Conservation (phyloP, 2,329 filamentous ascomycete species). For the Leptographium radiaticola region DNA sequence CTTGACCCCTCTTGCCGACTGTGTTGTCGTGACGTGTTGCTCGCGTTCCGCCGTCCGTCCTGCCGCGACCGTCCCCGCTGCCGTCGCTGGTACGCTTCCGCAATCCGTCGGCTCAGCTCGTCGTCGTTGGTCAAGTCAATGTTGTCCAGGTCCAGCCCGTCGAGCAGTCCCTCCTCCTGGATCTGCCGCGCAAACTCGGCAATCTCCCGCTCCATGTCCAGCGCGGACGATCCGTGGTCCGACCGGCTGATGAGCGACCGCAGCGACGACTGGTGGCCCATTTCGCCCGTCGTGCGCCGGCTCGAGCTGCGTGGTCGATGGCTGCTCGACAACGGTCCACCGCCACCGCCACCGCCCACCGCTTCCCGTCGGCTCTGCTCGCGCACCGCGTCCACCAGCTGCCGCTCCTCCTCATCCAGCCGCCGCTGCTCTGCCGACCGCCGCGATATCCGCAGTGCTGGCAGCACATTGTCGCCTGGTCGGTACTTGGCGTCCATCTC, state of each 20-base stretch:
- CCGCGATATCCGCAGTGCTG: conserved; percentile 38
- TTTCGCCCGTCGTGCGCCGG: conserved; percentile 10
- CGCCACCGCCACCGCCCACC: conserved; percentile 17
- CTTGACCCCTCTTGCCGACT: too few relatives aligned
- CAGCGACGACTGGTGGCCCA: conserved; percentile 84
- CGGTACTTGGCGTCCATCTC: conserved; percentile 67
- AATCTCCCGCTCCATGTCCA: conserved; percentile 77
- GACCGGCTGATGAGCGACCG: conserved; percentile 72
- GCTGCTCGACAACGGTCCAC: not conserved
- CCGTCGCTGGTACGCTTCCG: conserved; percentile 70
- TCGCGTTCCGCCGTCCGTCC: conserved; percentile 27
- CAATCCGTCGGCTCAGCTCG: conserved; percentile 80
- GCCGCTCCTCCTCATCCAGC: conserved; percentile 52
- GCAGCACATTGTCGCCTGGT: conserved; percentile 69
- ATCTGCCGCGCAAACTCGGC: conserved; percentile 78
- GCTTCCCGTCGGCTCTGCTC: conserved; percentile 60
- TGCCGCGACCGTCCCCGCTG: conserved; percentile 50
- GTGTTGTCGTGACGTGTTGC: conserved; percentile 9
- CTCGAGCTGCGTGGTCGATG: conserved; percentile 2
- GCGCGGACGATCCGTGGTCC: conserved; percentile 39
- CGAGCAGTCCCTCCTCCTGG: conserved; percentile 50
- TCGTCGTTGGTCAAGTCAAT: conserved; percentile 76
- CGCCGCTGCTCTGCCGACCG: conserved; percentile 39
- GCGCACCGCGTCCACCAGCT: conserved; percentile 57
- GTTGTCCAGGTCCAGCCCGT: conserved; percentile 80